A percentile compares a stretch with the other conserved stretches of the same genome.
Conservation (phyloP, 345 rosid genomes). For the Cardamine occulta region DNA sequence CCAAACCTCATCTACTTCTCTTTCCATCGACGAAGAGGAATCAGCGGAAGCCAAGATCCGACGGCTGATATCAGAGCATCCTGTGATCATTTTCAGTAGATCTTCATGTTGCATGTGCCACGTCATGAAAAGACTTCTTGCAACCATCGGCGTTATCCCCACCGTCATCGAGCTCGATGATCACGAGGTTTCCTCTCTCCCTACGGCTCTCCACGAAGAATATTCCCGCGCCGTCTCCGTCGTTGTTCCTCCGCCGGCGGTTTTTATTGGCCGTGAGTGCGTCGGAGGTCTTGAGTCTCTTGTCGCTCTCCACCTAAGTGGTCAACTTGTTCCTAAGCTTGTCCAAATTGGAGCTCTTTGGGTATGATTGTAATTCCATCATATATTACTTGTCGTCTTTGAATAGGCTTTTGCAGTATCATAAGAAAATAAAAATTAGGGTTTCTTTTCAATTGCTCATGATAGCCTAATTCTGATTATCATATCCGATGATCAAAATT, state of each 20-base stretch:
- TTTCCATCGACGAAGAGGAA: conserved; percentile 83
- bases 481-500: conserved; percentile 23
- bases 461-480: conserved; percentile 27
- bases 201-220: conserved; percentile 34
- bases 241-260: conserved; percentile 52
- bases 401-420: conserved; percentile 35
- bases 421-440: conserved; percentile 21
- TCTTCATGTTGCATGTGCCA: conserved; percentile 97
- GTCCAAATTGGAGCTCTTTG: conserved; percentile 86
- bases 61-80: conserved; percentile 88
- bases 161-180: conserved; percentile 93
- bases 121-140: conserved; percentile 82
- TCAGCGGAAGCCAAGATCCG: conserved; percentile 72
- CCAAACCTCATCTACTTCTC: conserved; percentile 46
- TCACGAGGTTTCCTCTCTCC: conserved; percentile 75
- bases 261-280: conserved; percentile 80
- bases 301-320: conserved; percentile 84
- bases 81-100: conserved; percentile 86
- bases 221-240: conserved; percentile 35
- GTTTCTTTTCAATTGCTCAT: conserved; percentile 22
- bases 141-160: conserved; percentile 82
- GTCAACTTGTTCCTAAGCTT: conserved; percentile 86
- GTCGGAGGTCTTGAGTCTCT: conserved; percentile 94
- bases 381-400: neutral
- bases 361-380: conserved; percentile 53